Base-by-base conservation (phyloP, 495 filamentous ascomycete genomes). In the Podospora bellae-mahoneyi region DNA sequence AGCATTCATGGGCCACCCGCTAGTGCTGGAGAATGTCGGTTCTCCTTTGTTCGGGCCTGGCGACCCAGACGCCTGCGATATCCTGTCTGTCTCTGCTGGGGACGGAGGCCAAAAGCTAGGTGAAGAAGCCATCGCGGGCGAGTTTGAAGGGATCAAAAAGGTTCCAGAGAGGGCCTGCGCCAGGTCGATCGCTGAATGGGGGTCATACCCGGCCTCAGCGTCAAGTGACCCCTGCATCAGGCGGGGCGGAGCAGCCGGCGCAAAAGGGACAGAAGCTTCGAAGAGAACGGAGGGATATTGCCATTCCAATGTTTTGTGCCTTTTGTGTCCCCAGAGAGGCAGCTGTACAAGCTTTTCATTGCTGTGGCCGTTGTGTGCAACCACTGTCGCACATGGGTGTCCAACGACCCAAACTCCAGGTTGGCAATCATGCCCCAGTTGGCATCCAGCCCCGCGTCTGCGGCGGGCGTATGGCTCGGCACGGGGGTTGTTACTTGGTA, bases 151-250 rank as follows among this genome's bases (percentile, higher is more conserved):
- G 55, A 58, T 19, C 55, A 58, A 58, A 58, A 58, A 58, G 55
- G 55, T 58, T 58, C n/a, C 23, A 4, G 55, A 26, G n/a, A 58
- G 55, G 55, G 55, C 55, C 61, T 20, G 61, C 28, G n/a, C 30
- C 39, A 20, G 61, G 61, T 32, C 30, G 30, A 48, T 39, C 23
- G 19, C 61, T 23, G 61, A 34, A 32, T 48, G 39, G 26, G 34
- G 61, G 39, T 53, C 63, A 56, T 65, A 56, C 44, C 63, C 63
- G 63, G 20, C 63, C 20, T 56, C 34, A 19, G 34, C 63, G 10
- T 65, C 26, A 34, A 65, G 23, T n/a, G 63, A 28, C 34, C 63
- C 63, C 63, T 65, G 63, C 63, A 65, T 65, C 34, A 23, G 63
- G 63, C 39, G 63, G 23, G 63, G 44, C 20, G 63, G 54, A 54